These are phyloP conservation scores for Nitzschia palea DNA, from an alignment of 108 stramenopile species.

Conservation along the genomic window DNA sequence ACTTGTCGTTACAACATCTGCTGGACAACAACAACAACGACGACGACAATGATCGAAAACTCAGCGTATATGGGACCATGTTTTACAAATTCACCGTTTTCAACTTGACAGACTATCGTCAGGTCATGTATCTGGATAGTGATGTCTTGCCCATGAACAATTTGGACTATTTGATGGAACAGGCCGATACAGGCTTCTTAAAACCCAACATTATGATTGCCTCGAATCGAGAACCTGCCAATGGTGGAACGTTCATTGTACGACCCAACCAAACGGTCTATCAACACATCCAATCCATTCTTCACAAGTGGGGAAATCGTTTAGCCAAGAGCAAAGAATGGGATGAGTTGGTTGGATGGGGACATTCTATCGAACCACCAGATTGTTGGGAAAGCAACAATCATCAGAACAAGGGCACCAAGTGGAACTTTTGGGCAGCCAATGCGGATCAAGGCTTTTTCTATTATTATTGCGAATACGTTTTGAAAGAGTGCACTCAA, in stretches of 20 bases:
- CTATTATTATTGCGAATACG: conserved; percentile 44
- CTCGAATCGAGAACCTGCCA: conserved; percentile 29
- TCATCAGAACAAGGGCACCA: background rate
- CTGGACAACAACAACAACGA: too few species aligned
- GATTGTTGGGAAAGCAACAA: conserved; percentile 5
- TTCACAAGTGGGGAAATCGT: conserved; percentile 10
- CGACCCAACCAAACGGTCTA: conserved; percentile 15
- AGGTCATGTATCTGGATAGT: conserved; percentile 54
- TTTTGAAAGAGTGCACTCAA: conserved; percentile 29
- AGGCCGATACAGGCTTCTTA: conserved; percentile 1
- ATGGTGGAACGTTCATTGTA: conserved; percentile 46
- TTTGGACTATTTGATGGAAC: conserved; percentile 49
- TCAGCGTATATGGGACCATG: conserved; percentile 28
- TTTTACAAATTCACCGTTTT: conserved; percentile 42
- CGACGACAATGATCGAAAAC: conserved; percentile 12
- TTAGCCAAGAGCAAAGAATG: conserved; percentile 18
- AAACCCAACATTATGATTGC: conserved; percentile 24
- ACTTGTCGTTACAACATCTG: too few species aligned
- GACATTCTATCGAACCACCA: conserved; percentile 12
- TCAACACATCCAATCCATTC: conserved; percentile 14
- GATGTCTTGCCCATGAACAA: conserved; percentile 49
- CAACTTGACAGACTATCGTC: conserved; percentile 41
- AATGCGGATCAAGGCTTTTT: conserved; percentile 49
- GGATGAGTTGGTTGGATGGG: conserved; percentile 32
- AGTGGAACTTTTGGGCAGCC: conserved; percentile 43